Percentiles rank a stretch among this genome's conserved stretches.
phyloP scores from a whole-genome alignment of 2,329 filamentous ascomycete genomes.

The Chaetomiaceae sp. region DNA sequence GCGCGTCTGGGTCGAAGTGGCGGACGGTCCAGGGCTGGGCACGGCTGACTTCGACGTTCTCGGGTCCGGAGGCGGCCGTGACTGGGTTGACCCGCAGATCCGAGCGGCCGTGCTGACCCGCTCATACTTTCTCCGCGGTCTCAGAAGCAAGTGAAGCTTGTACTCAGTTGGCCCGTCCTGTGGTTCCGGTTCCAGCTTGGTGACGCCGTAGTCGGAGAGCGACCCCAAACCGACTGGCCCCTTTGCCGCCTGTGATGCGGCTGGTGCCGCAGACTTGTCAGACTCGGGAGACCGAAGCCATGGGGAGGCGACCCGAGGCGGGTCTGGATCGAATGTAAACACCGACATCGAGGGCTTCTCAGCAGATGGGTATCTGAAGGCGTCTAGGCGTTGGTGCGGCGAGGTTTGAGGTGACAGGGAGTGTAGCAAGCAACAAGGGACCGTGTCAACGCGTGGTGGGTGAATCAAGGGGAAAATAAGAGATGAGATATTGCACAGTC shows the following conservation, averaged over 20 bases:
- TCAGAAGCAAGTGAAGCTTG: conserved; percentile 83
- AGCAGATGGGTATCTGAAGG: background rate
- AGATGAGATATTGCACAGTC: conserved; percentile 24
- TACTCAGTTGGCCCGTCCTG: conserved; percentile 95
- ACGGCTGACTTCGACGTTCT: conserved; percentile 25
- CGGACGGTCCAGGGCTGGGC: conserved; percentile 18
- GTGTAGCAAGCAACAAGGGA: background rate
- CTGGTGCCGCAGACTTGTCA: conserved; percentile 29
- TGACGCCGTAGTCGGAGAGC: conserved; percentile 58
- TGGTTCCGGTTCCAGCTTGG: conserved; percentile 79
- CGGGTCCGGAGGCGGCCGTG: conserved; percentile 25
- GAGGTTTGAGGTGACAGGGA: background rate
- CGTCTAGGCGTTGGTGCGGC: background rate
- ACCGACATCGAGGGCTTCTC: conserved; percentile 63
- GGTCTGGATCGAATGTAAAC: conserved; percentile 89
- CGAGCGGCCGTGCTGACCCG: conserved; percentile 57
- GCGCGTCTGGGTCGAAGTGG: conserved; percentile 55
- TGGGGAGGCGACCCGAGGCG: conserved; percentile 80
- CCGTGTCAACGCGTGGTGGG: background rate
- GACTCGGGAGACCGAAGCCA: conserved; percentile 62
- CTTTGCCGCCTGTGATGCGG: conserved; percentile 21
- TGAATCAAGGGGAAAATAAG: conserved; percentile 5
- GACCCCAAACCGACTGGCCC: conserved; percentile 33
- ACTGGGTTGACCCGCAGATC: conserved; percentile 29
- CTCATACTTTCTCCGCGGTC: conserved; percentile 67